Base-by-base conservation (phyloP, 768 basidiomycete genomes). In the Hemileccinum impolitum region DNA sequence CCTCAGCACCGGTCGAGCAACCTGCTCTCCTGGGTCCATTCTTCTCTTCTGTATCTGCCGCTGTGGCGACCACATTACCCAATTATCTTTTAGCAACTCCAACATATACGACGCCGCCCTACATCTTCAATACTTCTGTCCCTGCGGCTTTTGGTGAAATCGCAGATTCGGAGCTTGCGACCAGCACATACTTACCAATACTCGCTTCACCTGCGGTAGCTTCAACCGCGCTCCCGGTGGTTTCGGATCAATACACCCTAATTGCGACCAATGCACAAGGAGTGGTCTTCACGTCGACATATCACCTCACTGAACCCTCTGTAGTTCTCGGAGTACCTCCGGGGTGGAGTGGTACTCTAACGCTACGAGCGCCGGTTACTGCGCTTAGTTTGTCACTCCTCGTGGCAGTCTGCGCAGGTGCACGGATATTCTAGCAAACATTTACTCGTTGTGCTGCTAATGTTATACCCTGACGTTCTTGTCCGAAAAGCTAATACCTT, bases 51-150 rank as follows among this genome's bases (percentile, higher is more conserved):
- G 69, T 70, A 39, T 84, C 86, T 6, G 81, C 82, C 11, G 84
- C 85, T 1, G 68, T 89, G 42, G 61, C 75, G 13, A 89, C 88
- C 3, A 82, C 78, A 13, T 70, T 90, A 1, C 89, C 89, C 1
- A 90, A 90, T 66, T 84, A 74, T 57, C 69, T 82, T 14, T 68
- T 91, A 39, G 57, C 84, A 2, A 85, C 85, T 3, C 87, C 87
- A 0, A 73, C 78, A 0, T 76, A 77, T 55, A 74, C 80, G 9
- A 81, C 80, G 1, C 85, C 86, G 5, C 52, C 79, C 0, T 91
- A 89, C 63, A 63, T 72, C 7, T 81, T 90, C 60, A 90, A 90
- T 57, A 75, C 85, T 0, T 85, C 89, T 4, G 66, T 87, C 41
- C 55, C 76, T 9, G 80, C 78, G 4, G 51, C 72, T 14, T 60